phyloP scores from a whole-genome alignment of 1,284 basidiomycete genomes.

The Dichomitus squalens region DNA sequence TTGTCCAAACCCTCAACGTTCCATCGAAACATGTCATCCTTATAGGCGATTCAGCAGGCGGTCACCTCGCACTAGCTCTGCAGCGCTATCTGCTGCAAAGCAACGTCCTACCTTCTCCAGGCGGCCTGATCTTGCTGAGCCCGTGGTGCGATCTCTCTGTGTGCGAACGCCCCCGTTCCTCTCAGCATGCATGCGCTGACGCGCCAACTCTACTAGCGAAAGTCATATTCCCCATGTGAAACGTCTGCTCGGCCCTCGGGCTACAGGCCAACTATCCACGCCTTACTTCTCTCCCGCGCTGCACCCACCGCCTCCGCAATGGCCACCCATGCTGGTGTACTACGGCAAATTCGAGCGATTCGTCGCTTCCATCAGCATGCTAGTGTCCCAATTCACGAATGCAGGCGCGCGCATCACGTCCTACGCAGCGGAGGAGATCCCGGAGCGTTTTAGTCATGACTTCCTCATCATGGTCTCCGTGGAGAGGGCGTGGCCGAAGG shows the following conservation, averaged over 20 bases:
- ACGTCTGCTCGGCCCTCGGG: slow-evolving; percentile 7
- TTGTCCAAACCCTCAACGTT: slow-evolving; percentile 6
- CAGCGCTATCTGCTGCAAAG: slow-evolving; percentile 16
- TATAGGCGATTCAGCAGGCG: slow-evolving; percentile 23
- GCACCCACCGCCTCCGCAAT: slow-evolving; percentile 8
- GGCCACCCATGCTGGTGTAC: slow-evolving; percentile 21
- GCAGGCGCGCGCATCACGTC: slow-evolving; percentile 3
- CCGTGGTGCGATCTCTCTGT: slow-evolving; percentile 21
- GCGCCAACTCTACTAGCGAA: slow-evolving; percentile 1
- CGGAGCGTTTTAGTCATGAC: slow-evolving; percentile 18
- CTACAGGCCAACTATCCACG: background rate
- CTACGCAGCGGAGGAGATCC: slow-evolving; percentile 11
- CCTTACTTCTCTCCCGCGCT: slow-evolving; percentile 21
- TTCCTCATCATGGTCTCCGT: slow-evolving; percentile 17
- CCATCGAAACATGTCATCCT: slow-evolving; percentile 10
- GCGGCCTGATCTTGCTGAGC: slow-evolving; percentile 16
- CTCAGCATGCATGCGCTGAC: background rate
- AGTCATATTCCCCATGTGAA: background rate
- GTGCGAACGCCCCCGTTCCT: slow-evolving; percentile 2
- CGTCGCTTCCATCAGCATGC: slow-evolving; percentile 6
- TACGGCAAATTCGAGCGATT: slow-evolving; percentile 16
- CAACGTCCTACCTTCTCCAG: slow-evolving; percentile 1
- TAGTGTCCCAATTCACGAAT: background rate
- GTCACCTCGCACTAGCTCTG: slow-evolving; percentile 16
- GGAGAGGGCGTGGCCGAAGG: slow-evolving; percentile 14